Evolutionary conservation across 2,329 filamentous ascomycete species (phyloP).

Genomic region (Xylaria sp.): DNA sequence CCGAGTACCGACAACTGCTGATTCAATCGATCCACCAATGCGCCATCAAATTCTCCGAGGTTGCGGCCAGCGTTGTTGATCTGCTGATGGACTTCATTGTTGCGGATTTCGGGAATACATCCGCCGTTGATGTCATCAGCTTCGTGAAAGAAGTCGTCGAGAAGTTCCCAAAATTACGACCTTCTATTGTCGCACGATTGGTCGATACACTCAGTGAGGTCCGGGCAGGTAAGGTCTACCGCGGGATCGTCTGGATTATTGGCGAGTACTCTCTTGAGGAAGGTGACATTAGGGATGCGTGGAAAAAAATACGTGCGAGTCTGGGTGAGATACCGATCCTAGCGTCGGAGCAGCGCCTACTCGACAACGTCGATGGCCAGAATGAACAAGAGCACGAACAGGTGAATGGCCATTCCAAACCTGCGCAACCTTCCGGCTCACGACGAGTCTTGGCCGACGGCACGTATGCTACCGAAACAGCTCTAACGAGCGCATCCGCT

Average conservation of each 20-base stretch:
- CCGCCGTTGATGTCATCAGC: slow-evolving; percentile 95
- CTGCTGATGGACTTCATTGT: slow-evolving; percentile 99
- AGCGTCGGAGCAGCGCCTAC: slow-evolving; percentile 88
- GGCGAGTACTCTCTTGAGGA: slow-evolving; percentile 96
- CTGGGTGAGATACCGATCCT: slow-evolving; percentile 97
- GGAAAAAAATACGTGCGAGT: slow-evolving; percentile 94
- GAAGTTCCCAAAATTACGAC: slow-evolving; percentile 91
- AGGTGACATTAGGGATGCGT: slow-evolving; percentile 93
- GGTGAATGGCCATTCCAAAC: slow-evolving; percentile 82
- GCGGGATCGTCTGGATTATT: slow-evolving; percentile 96
- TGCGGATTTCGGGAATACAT: slow-evolving; percentile 96
- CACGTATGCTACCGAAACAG: slow-evolving; percentile 96
- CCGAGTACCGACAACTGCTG: slow-evolving; percentile 91
- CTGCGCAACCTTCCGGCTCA: slow-evolving; percentile 81
- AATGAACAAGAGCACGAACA: slow-evolving; percentile 71
- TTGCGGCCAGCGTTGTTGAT: slow-evolving; percentile 95
- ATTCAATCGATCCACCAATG: slow-evolving; percentile 98
- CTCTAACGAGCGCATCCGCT: slow-evolving; percentile 90
- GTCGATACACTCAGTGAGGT: slow-evolving; percentile 94
- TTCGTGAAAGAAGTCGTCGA: slow-evolving; percentile 99
- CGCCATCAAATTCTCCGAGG: slow-evolving; percentile 98
- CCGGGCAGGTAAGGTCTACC: slow-evolving; percentile 95
- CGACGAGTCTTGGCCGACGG: slow-evolving; percentile 94
- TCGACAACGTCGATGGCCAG: slow-evolving; percentile 84
- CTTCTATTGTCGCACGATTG: slow-evolving; percentile 86